phyloP scores from a whole-genome alignment of 208 protist genomes.

The Entamoeba invadens region DNA sequence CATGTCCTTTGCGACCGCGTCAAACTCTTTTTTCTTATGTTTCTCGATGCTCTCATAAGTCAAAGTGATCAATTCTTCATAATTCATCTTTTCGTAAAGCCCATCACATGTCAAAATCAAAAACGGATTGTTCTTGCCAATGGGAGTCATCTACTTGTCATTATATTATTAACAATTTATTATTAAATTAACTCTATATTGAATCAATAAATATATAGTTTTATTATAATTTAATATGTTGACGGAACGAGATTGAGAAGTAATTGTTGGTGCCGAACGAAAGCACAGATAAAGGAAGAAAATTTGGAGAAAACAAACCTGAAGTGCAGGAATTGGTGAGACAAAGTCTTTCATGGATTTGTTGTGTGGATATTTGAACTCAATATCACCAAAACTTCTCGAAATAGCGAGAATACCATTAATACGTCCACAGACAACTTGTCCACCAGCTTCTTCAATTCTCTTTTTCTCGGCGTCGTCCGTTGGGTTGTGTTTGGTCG shows the following conservation, averaged over 20 bases:
- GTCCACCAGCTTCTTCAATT: constrained; percentile 7
- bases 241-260: too few relatives aligned
- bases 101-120: not conserved
- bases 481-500: constrained; percentile 39
- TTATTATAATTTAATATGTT: too few relatives aligned
- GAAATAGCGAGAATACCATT: constrained; percentile 12
- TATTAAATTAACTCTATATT: too few relatives aligned
- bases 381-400: not conserved
- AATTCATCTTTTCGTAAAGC: not conserved
- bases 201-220: too few relatives aligned
- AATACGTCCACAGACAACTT: constrained; percentile 7
- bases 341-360: not conserved
- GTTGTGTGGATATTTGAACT: not conserved
- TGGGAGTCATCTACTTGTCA: not conserved
- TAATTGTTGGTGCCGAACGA: too few relatives aligned
- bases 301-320: too few relatives aligned
- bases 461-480: constrained; percentile 1
- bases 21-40: not conserved
- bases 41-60: not conserved
- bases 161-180: too few relatives aligned
- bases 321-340: not conserved
- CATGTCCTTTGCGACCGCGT: not conserved
- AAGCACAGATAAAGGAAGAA: too few relatives aligned
- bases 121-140: not conserved
- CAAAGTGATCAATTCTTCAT: not conserved